Base-by-base conservation (phyloP, 108 stramenopile genomes). In the Epipyxis sp. region DNA sequence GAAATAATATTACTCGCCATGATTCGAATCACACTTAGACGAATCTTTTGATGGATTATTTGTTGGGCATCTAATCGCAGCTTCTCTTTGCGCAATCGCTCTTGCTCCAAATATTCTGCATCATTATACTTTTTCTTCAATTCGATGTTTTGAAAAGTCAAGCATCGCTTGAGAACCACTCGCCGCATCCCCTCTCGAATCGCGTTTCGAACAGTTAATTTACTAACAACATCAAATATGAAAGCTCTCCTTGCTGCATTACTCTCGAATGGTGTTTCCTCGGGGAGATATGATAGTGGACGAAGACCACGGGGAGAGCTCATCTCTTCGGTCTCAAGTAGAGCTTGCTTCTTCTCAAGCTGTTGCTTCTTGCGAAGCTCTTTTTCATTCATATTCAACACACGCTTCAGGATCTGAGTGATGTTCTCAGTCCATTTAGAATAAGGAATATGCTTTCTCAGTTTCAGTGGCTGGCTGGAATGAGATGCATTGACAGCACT, bases 221-320 rank as follows among this genome's bases (percentile, higher is more conserved):
- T 16, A 13, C 30, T 6, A 6, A 65, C 6, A 32, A 25, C 25
- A 35, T 65, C 13, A 65, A 65, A 32, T 6, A 65, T 35, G 6
- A 37, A 25, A 65, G 3, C 20, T 6, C 61, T 16, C 3, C 10
- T 32, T 6, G 20, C 61, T 65, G 16, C 54, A 25, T 25, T 16
- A 57, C 54, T 57, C 20, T 57, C 54, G 54, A 57, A 57, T 57
- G 20, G 54, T 57, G 16, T 57, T 57, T 57, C 54, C 25, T 57
- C 54, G 54, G 20, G 54, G n/a, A n/a, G n/a, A n/a, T n/a, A n/a
- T n/a, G n/a, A n/a, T n/a, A n/a, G n/a, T n/a, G n/a, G n/a, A n/a
- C n/a, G n/a, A n/a, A n/a, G n/a, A n/a, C n/a, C n/a, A n/a, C n/a
- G n/a, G n/a, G n/a, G n/a, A n/a, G n/a, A n/a, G n/a, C n/a, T n/a